Percentiles rank a stretch among this genome's conserved stretches.
Evolutionary conservation across 805 yeast species (phyloP).

Genomic region (Cephaloascus fragrans): DNA sequence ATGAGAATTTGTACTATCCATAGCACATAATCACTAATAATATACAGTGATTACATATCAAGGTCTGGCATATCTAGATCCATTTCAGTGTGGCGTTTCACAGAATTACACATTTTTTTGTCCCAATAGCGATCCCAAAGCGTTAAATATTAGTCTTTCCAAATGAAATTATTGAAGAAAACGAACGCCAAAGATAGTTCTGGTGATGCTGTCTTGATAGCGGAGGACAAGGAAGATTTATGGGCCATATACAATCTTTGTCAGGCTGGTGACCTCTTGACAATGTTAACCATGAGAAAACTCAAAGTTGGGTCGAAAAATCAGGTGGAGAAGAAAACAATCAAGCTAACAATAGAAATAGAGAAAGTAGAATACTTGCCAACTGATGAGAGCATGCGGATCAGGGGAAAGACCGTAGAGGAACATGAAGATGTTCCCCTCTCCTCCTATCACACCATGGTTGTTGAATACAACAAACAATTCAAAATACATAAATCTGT

Average conservation of each 20-base stretch:
- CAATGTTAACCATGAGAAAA: conserved; percentile 59
- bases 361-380: conserved; percentile 74
- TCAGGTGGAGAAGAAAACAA: conserved; percentile 40
- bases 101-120: too few relatives aligned
- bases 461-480: conserved; percentile 58
- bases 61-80: too few relatives aligned
- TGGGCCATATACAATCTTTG: conserved; percentile 82
- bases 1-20: too few relatives aligned
- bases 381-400: conserved; percentile 63
- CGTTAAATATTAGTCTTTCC: too few relatives aligned
- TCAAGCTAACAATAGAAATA: conserved; percentile 44
- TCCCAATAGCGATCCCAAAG: too few relatives aligned
- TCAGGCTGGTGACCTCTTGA: conserved; percentile 65
- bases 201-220: conserved; percentile 57
- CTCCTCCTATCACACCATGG: conserved; percentile 84
- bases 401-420: conserved; percentile 67
- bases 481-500: conserved; percentile 63
- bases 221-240: conserved; percentile 87
- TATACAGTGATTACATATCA: too few relatives aligned
- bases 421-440: conserved; percentile 70
- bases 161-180: conserved; percentile 52
- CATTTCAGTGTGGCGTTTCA: too few relatives aligned
- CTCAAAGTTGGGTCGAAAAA: conserved; percentile 39
- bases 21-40: too few relatives aligned
- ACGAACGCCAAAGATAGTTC: conserved; percentile 47